Percentiles rank a stretch among this genome's conserved stretches.
These are phyloP conservation scores for Trypanosoma boissoni DNA, from an alignment of 208 protist genomes.

Conservation along the genomic window DNA sequence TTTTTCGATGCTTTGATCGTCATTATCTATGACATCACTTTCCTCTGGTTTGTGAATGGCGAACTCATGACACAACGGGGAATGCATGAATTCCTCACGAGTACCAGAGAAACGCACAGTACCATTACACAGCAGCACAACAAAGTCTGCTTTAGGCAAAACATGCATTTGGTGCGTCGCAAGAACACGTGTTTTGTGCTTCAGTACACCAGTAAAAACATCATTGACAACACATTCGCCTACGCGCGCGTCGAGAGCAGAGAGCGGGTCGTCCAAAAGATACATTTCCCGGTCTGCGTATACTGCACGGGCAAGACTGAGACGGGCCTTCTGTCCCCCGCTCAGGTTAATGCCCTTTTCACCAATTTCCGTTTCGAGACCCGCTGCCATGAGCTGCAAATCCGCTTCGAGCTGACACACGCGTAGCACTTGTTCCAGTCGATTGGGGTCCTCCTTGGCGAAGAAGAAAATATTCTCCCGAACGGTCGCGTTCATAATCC, in stretches of 20 bases:
- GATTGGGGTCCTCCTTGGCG: constrained; percentile 30
- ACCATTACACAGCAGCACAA: constrained; percentile 81
- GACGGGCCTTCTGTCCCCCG: constrained; percentile 87
- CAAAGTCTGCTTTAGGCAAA: constrained; percentile 62
- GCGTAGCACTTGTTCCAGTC: constrained; percentile 43
- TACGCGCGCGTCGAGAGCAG: constrained; percentile 91
- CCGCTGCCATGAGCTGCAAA: constrained; percentile 66
- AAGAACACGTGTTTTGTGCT: constrained; percentile 84
- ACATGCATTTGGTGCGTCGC: constrained; percentile 95
- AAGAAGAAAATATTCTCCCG: constrained; percentile 93
- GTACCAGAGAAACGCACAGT: constrained; percentile 43
- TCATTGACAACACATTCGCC: constrained; percentile 45
- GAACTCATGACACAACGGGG: constrained; percentile 45
- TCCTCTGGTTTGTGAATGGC: constrained; percentile 15
- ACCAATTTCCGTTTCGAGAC: constrained; percentile 88
- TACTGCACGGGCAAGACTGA: constrained; percentile 83
- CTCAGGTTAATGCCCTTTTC: constrained; percentile 88
- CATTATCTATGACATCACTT: background rate
- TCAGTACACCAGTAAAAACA: constrained; percentile 54
- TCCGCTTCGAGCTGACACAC: constrained; percentile 83
- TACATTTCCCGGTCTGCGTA: constrained; percentile 85
- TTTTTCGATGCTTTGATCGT: background rate
- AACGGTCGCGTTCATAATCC: constrained; percentile 92
- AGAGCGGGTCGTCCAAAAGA: constrained; percentile 92
- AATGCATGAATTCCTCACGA: constrained; percentile 26